These are phyloP conservation scores for Hypoxylon sp. DNA, from an alignment of 2,329 filamentous ascomycete species.

Conservation along the genomic window DNA sequence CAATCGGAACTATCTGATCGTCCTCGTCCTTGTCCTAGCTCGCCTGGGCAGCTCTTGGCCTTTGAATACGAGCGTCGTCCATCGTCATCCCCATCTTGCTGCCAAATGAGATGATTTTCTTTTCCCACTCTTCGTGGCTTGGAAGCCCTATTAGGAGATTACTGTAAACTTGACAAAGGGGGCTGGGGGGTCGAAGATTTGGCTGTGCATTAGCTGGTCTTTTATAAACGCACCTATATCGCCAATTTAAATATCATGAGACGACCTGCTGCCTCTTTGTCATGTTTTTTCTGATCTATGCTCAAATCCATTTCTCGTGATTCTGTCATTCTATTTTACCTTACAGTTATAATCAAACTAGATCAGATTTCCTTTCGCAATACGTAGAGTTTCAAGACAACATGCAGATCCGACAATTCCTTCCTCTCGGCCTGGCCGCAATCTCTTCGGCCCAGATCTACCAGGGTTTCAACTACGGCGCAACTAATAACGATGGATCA, in stretches of 20 bases:
- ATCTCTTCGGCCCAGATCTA: slow-evolving; percentile 37
- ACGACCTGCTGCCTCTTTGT: background rate
- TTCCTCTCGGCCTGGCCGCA: slow-evolving; percentile 36
- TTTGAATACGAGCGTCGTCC: slow-evolving; percentile 26
- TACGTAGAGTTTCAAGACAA: slow-evolving; percentile 4
- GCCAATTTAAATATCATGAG: slow-evolving; percentile 18
- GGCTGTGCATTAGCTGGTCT: background rate
- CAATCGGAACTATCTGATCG: slow-evolving; percentile 32
- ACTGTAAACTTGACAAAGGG: slow-evolving; percentile 4
- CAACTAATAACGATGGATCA: slow-evolving; percentile 54
- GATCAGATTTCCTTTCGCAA: background rate
- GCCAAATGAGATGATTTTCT: slow-evolving; percentile 13
- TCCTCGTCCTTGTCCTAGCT: slow-evolving; percentile 16
- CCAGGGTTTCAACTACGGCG: slow-evolving; percentile 61
- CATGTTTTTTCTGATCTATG: background rate
- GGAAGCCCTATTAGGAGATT: slow-evolving; percentile 1
- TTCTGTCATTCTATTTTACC: background rate
- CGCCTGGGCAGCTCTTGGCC: slow-evolving; percentile 30
- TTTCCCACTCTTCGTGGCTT: slow-evolving; percentile 4
- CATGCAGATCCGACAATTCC: slow-evolving; percentile 38
- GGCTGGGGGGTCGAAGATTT: background rate
- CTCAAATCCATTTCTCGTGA: background rate
- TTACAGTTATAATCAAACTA: background rate
- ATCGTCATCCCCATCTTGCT: slow-evolving; percentile 17
- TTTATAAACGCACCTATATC: background rate